Evolutionary conservation across 257 asterid genomes (phyloP), one percentile per base, ranked within the genome.

Genomic region (Echium plantagineum): DNA sequence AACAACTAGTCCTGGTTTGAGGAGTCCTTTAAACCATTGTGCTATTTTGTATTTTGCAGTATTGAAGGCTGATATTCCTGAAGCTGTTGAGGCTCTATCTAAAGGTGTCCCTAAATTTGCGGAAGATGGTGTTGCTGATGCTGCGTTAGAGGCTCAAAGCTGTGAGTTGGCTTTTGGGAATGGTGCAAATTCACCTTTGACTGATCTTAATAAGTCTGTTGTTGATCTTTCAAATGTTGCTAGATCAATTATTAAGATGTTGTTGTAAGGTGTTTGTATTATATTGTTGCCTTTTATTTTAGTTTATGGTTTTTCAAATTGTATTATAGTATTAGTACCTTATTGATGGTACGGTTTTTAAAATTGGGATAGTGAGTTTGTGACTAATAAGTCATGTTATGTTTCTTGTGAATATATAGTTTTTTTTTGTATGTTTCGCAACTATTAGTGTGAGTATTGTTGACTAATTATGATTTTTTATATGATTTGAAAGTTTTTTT

Each of bases 41-140:
- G 31, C 5, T 5, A 3, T 7, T 13, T 51, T 57, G 3, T 62
- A 68, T 13, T 21, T 8, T 28, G 70, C 59, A 1, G 67, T 61
- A 26, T 32, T 55, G 49, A 52, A 63, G 4, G 31, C 22, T 54
- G 46, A 61, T 69, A 60, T 65, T 12, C 30, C 63, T 1, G 72
- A 57, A 21, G 78, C 78, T 1, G 51, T 65, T 30, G 78, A 73
- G 38, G 74, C 69, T 9, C 31, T 73, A 56, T 68, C 68, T 15
- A 73, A 73, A 60, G 78, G 71, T 21, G 57, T 64, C 24, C 74
- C 73, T 1, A 69, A 73, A 24, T 73, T 73, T 57, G 74, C 78
- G 20, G 74, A 60, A 24, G 71, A 69, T 2, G 61, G 63, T 0
- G 47, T 73, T 65, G 72, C 57, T 51, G 71, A 42, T 54, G 51